Conservation (phyloP, 1,284 basidiomycete genomes). For the Fomes fomentarius region DNA sequence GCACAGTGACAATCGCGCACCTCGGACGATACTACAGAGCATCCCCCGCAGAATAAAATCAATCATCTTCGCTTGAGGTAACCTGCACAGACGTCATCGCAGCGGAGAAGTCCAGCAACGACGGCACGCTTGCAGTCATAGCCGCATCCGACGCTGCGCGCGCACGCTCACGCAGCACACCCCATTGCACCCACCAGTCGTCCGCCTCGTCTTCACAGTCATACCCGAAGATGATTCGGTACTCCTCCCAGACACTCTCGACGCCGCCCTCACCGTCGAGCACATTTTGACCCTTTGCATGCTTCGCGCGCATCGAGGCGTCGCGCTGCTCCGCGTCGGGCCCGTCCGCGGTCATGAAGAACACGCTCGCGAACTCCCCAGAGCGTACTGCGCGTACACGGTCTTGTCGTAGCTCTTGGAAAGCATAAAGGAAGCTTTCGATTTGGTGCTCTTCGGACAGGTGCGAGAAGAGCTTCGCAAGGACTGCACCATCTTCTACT, state of each 20-base stretch:
- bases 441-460: constrained; percentile 53
- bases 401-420: constrained; percentile 49
- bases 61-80: not conserved
- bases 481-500: constrained; percentile 58
- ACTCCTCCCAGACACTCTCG: constrained; percentile 26
- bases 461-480: constrained; percentile 62
- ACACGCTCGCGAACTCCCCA: constrained; percentile 21
- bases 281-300: constrained; percentile 40
- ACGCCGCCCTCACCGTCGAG: constrained; percentile 31
- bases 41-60: not conserved
- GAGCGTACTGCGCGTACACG: constrained; percentile 22
- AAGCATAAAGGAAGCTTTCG: constrained; percentile 50
- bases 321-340: constrained; percentile 40
- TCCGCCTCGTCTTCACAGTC: constrained; percentile 40
- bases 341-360: constrained; percentile 18
- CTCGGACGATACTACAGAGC: too few species aligned
- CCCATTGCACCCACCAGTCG: constrained; percentile 41
- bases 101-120: constrained; percentile 3
- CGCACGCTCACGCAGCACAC: constrained; percentile 35
- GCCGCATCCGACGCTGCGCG: not conserved
- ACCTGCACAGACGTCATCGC: constrained; percentile 3
- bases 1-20: not conserved
- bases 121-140: not conserved
- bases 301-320: constrained; percentile 40
- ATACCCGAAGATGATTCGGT: constrained; percentile 34